Evolutionary conservation across 1,139 yeast species (phyloP).

Genomic region (Hansenula sp.): DNA sequence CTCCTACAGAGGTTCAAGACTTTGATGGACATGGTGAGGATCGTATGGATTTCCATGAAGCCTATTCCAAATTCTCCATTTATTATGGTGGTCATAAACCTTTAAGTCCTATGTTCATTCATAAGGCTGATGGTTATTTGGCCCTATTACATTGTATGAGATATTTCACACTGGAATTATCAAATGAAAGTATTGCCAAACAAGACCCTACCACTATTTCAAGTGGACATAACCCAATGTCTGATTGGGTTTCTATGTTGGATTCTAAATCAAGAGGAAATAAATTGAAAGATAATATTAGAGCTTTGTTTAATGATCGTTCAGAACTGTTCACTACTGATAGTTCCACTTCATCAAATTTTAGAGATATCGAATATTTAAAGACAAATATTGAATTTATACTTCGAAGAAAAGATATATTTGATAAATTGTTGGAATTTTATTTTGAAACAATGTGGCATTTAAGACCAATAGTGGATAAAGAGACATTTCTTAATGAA

Average conservation of each 20-base stretch:
- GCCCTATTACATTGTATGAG: conserved; percentile 14
- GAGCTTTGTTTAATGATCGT: neutral
- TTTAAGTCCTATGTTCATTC: conserved; percentile 7
- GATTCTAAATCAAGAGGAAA: neutral
- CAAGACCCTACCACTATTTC: neutral
- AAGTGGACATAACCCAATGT: neutral
- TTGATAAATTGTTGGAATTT: conserved; percentile 27
- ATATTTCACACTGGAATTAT: conserved; percentile 7
- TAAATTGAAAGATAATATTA: neutral
- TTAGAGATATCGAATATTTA: neutral
- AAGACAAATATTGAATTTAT: neutral
- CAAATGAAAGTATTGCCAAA: neutral
- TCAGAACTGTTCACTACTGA: neutral
- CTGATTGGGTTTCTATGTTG: conserved; percentile 1
- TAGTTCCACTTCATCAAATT: neutral
- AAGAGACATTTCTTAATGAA: conserved; percentile 21
- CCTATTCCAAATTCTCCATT: conserved; percentile 5
- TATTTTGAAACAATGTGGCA: conserved; percentile 37
- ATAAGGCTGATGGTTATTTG: conserved; percentile 14
- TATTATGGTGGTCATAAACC: conserved; percentile 18
- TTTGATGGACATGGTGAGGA: neutral
- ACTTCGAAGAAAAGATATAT: conserved; percentile 29
- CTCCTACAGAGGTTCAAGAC: neutral
- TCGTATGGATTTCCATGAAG: conserved; percentile 13
- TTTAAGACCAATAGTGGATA: conserved; percentile 39